Evolutionary conservation across 495 filamentous ascomycete species (phyloP).

Genomic region (Talaromyces nanjingensis): DNA sequence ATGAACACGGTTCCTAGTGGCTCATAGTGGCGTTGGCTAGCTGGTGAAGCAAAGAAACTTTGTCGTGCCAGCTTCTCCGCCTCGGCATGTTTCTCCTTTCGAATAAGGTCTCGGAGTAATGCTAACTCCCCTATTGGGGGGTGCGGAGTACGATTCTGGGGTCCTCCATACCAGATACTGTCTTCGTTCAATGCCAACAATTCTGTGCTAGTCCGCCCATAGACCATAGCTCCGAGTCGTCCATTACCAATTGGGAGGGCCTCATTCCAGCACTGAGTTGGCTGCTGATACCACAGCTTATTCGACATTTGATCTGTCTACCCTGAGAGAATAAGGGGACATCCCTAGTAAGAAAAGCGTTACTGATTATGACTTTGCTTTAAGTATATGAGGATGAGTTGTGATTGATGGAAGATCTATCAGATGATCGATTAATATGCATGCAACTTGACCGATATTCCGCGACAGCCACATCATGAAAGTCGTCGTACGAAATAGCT

Average conservation of each 20-base stretch:
- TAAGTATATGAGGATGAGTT: neutral
- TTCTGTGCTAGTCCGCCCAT: conserved; percentile 37
- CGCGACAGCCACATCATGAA: neutral
- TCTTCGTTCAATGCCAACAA: conserved; percentile 47
- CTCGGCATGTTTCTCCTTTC: conserved; percentile 28
- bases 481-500: neutral
- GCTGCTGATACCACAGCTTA: conserved; percentile 27
- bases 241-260: conserved; percentile 45
- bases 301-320: neutral
- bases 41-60: conserved; percentile 39
- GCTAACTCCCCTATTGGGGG: conserved; percentile 28
- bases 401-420: conserved; percentile 1
- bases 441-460: neutral
- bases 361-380: neutral
- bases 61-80: conserved; percentile 34
- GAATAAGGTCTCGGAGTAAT: conserved; percentile 32
- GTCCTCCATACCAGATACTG: conserved; percentile 45
- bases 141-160: conserved; percentile 36
- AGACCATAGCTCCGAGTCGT: conserved; percentile 43
- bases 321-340: neutral
- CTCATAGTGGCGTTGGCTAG: conserved; percentile 38
- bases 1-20: conserved; percentile 38
- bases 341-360: neutral
- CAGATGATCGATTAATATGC: neutral
- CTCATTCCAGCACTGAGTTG: conserved; percentile 18